Evolutionary conservation across 163 green algal genomes (phyloP), one percentile per base, ranked within the genome.

Genomic region (Coccomyxa subellipsoidea): DNA sequence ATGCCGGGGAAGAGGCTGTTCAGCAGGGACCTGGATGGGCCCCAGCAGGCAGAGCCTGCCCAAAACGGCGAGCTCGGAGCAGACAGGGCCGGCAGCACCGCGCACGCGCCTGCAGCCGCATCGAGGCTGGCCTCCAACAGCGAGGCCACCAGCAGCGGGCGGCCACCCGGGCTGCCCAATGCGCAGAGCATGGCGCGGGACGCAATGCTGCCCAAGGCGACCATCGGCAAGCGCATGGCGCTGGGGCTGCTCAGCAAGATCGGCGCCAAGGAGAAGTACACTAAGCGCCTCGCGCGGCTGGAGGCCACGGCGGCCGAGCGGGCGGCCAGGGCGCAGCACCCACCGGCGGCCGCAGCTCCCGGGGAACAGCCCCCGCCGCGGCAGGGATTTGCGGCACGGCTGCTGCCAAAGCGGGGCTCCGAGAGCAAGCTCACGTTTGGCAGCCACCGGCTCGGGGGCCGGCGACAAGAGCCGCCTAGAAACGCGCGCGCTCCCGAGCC

Each of bases 191-290:
- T 59, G 47, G 47, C 47, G 47, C 47, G 47, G 15, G 47, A 59
- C 47, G 47, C 47, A 18, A 54, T 53, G 80, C 59, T 66, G 59
- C 69, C 82, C 66, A 72, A 84, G 73, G 66, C 47, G 23, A 38
- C 37, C 10, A 35, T 39, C 27, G 69, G 69, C 69, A 82, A 40
- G 38, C 25, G 31, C 25, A 35, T 69, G 76, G 76, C 38, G 21
- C 21, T 69, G 21, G 38, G 37, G 8, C 35, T 38, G 8, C 76
- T 70, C 21, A 54, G n/a, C n/a, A 72, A 87, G 5, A 85, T 96
- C 4, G 88, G 86, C 69, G 87, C 71, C 69, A 94, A 91, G 81
- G 93, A 93, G 80, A 88, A 93, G 69, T 86, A 79, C 38, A 47
- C 54, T 12, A 81, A 83, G 32, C 35, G 35, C 12, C 34, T 78